Evolutionary conservation across 1,139 yeast species (phyloP).

Genomic region (Yamadazyma triangularis): DNA sequence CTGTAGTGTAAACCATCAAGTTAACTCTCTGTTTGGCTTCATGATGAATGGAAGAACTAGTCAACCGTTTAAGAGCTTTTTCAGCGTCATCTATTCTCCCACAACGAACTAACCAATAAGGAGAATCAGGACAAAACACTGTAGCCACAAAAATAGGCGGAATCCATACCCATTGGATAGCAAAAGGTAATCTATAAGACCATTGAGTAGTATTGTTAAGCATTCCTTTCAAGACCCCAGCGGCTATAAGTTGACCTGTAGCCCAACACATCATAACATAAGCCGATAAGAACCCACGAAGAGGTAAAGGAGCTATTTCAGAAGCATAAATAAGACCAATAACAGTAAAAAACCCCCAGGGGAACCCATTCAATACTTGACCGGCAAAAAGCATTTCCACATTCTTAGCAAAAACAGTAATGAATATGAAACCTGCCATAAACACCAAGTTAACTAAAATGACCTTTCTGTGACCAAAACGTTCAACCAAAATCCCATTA

Average conservation of each 20-base stretch:
- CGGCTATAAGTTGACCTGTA: slow-evolving; percentile 38
- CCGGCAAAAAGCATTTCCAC: slow-evolving; percentile 33
- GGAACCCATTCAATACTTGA: slow-evolving; percentile 39
- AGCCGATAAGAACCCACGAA: slow-evolving; percentile 39
- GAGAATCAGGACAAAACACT: slow-evolving; percentile 22
- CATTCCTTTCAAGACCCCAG: slow-evolving; percentile 35
- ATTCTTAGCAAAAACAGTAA: slow-evolving; percentile 38
- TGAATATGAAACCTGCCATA: slow-evolving; percentile 31
- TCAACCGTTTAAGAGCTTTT: slow-evolving; percentile 5
- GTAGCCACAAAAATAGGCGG: slow-evolving; percentile 23
- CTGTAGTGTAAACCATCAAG: slow-evolving; percentile 8
- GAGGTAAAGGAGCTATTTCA: slow-evolving; percentile 41
- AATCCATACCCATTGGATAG: slow-evolving; percentile 32
- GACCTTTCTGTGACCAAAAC: slow-evolving; percentile 35
- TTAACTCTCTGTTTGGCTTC: slow-evolving; percentile 6
- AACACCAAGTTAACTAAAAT: slow-evolving; percentile 24
- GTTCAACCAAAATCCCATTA: slow-evolving; percentile 34
- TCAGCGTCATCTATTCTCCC: slow-evolving; percentile 8
- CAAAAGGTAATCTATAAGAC: slow-evolving; percentile 44
- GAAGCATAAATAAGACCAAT: slow-evolving; percentile 43
- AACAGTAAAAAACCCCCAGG: slow-evolving; percentile 45
- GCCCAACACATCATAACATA: slow-evolving; percentile 42
- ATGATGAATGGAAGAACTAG: slow-evolving; percentile 4
- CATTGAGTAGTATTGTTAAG: slow-evolving; percentile 15
- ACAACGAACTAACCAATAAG: slow-evolving; percentile 8